Conservation (phyloP, 352 stramenopile species). For the Phytophthora pistaciae region DNA sequence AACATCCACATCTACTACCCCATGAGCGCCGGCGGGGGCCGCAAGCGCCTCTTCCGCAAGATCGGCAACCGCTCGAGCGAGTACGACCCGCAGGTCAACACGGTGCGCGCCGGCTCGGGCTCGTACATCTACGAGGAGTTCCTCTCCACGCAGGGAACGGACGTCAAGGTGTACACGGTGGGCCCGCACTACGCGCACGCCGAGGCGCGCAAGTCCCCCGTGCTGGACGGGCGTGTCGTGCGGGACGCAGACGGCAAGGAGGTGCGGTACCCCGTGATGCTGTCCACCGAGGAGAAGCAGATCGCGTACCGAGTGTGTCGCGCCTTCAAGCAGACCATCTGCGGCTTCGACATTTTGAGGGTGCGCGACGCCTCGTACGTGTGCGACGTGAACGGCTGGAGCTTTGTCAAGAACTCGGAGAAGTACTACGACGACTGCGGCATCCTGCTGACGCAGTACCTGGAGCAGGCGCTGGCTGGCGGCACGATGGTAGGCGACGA, state of each 20-base stretch:
- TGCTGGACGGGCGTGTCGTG: constrained; percentile 98
- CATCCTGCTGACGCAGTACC: constrained; percentile 91
- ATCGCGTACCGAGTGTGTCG: constrained; percentile 94
- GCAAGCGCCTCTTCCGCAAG: constrained; percentile 99
- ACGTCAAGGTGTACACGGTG: constrained; percentile 99
- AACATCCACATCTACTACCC: constrained; percentile 99
- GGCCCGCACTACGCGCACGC: constrained; percentile 99
- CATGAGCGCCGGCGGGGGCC: constrained; percentile 97
- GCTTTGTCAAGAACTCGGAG: constrained; percentile 99
- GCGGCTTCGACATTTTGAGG: constrained; percentile 99
- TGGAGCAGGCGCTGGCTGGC: constrained; percentile 67
- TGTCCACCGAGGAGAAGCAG: constrained; percentile 98
- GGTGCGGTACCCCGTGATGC: constrained; percentile 98
- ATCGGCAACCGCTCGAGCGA: constrained; percentile 91
- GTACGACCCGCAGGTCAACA: constrained; percentile 97
- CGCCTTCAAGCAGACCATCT: constrained; percentile 94
- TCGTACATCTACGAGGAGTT: constrained; percentile 99
- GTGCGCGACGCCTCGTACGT: constrained; percentile 95
- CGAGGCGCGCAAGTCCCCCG: constrained; percentile 99
- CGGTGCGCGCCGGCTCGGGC: constrained; percentile 88
- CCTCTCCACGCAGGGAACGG: constrained; percentile 98
- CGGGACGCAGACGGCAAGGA: constrained; percentile 98
- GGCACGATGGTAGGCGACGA: constrained; percentile 42
- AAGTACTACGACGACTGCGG: constrained; percentile 99
- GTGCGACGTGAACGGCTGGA: constrained; percentile 99